Percentiles rank a stretch among this genome's conserved stretches.
Conservation (phyloP, 1,284 basidiomycete genomes). For the Ceratobasidium sp. region DNA sequence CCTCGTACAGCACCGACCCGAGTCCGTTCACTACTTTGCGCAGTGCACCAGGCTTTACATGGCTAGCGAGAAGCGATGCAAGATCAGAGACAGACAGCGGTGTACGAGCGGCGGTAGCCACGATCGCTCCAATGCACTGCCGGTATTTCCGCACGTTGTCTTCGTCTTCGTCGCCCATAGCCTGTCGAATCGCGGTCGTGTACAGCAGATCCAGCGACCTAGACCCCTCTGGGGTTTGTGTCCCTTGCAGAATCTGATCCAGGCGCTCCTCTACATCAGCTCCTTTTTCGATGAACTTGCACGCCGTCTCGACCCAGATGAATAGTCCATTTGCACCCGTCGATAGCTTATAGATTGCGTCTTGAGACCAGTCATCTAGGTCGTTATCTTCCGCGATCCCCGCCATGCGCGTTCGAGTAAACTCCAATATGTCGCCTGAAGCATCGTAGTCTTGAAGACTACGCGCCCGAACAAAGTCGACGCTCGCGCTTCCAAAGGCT, state of each 20-base stretch:
- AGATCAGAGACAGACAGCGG: not conserved
- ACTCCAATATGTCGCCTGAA: not conserved
- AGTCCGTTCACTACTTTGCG: slow-evolving; percentile 1
- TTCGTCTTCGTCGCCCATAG: not conserved
- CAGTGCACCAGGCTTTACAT: not conserved
- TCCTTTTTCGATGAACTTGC: slow-evolving; percentile 5
- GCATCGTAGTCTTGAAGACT: not conserved
- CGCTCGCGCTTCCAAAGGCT: not conserved
- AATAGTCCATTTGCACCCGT: slow-evolving; percentile 29
- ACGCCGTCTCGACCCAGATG: slow-evolving; percentile 30
- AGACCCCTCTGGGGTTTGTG: not conserved
- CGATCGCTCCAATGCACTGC: not conserved
- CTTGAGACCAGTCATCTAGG: not conserved
- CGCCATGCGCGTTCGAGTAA: not conserved
- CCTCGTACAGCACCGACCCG: slow-evolving; percentile 27
- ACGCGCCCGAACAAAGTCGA: not conserved
- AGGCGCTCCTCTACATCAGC: not conserved
- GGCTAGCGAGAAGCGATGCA: not conserved
- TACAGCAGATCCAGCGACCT: not conserved
- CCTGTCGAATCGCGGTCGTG: not conserved
- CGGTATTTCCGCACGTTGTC: not conserved
- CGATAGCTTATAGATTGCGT: not conserved
- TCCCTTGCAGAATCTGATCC: not conserved
- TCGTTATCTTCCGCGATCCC: not conserved
- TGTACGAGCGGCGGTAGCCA: not conserved